Conservation (phyloP, 148 eudicot genomes). For the Vaccinium corymbosum region DNA sequence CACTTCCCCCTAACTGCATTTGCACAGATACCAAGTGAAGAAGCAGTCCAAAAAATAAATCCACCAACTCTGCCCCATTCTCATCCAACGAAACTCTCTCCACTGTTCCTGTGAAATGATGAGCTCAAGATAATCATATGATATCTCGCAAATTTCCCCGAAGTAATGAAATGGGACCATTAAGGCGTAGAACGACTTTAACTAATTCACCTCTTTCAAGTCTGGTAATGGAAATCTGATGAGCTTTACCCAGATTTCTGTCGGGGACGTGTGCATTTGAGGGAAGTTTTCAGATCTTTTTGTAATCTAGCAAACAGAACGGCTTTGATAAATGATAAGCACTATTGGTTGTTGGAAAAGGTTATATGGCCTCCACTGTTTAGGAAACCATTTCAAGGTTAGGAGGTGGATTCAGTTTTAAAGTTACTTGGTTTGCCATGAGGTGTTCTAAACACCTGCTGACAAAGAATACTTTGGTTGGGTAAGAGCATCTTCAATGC, state of each 20-base stretch:
- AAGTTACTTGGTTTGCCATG: neutral
- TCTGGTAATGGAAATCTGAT: neutral
- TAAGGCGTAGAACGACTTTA: neutral
- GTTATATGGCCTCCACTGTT: neutral
- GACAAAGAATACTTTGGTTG: neutral
- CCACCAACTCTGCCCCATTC: neutral
- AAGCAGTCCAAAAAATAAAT: neutral
- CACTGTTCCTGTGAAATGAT: neutral
- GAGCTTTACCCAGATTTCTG: neutral
- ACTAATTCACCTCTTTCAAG: neutral
- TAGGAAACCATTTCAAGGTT: slow-evolving; percentile 1
- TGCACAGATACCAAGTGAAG: neutral
- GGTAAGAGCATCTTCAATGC: neutral
- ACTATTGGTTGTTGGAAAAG: neutral
- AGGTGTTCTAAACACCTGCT: neutral
- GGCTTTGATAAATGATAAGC: neutral
- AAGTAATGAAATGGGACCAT: neutral
- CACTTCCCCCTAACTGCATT: neutral
- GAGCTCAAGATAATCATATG: neutral
- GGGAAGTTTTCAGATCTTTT: neutral
- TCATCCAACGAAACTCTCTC: neutral
- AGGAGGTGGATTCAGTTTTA: neutral
- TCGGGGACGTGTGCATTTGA: neutral
- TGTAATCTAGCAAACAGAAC: neutral
- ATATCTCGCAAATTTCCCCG: neutral